phyloP scores from a whole-genome alignment of 192 early-diverging fungal genomes.

The Coemansia asiatica region DNA sequence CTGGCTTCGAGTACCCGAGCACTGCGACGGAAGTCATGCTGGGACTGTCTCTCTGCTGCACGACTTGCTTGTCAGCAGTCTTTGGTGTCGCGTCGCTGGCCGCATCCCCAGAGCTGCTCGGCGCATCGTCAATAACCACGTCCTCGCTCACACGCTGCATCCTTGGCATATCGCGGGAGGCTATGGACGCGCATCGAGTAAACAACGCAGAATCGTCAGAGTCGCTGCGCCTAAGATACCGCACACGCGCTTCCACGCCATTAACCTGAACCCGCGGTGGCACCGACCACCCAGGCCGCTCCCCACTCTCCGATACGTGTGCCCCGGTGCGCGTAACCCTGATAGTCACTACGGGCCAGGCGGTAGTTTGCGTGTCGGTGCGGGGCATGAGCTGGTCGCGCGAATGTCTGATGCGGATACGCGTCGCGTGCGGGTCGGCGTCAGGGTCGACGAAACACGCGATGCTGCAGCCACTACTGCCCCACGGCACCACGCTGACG shows the following conservation, averaged over 20 bases:
- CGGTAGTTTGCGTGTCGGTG: constrained; percentile 17
- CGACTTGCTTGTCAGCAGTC: not conserved
- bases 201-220: constrained; percentile 26
- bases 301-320: no score
- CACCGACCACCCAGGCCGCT: constrained; percentile 31
- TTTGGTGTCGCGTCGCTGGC: not conserved
- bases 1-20: constrained; percentile 30
- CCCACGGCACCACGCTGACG: constrained; percentile 28
- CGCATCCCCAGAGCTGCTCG: constrained; percentile 8
- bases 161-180: constrained; percentile 2
- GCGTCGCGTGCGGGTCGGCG: constrained; percentile 45
- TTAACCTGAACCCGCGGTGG: constrained; percentile 46
- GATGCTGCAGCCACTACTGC: constrained; percentile 12
- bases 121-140: constrained; percentile 19
- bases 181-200: constrained; percentile 42
- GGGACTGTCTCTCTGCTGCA: not conserved
- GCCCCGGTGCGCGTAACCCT: constrained; percentile 5
- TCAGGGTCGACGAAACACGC: constrained; percentile 55
- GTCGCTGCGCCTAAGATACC: constrained; percentile 34
- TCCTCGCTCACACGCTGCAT: constrained; percentile 16
- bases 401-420: constrained; percentile 44
- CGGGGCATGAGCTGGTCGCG: constrained; percentile 29
- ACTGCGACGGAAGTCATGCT: not conserved
- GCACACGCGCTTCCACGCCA: constrained; percentile 26
- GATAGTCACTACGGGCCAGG: constrained; percentile 39